phyloP scores from a whole-genome alignment of 1,139 yeast species.

The Kluyveromyces sp. region DNA sequence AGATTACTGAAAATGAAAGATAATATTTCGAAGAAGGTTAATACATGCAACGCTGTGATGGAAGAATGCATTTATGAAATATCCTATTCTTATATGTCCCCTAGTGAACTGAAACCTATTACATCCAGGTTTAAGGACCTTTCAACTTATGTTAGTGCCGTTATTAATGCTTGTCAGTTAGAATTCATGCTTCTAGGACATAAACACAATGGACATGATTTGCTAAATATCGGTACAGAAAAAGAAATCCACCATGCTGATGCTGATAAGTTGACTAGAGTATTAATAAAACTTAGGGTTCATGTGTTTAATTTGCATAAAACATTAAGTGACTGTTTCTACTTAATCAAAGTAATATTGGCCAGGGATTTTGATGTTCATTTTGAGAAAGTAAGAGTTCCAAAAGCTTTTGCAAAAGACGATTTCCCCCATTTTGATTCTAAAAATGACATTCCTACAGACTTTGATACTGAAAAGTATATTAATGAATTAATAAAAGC shows the following conservation, averaged over 20 bases:
- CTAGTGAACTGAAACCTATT: slow-evolving; percentile 34
- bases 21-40: slow-evolving; percentile 30
- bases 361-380: slow-evolving; percentile 38
- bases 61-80: slow-evolving; percentile 42
- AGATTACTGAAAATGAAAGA: slow-evolving; percentile 28
- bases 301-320: slow-evolving; percentile 32
- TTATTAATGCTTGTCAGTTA: slow-evolving; percentile 42
- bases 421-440: slow-evolving; percentile 10
- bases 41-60: slow-evolving; percentile 34
- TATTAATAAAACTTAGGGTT: slow-evolving; percentile 28
- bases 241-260: slow-evolving; percentile 34
- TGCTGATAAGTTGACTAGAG: slow-evolving; percentile 28
- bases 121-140: slow-evolving; percentile 31
- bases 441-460: slow-evolving; percentile 16
- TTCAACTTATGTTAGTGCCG: slow-evolving; percentile 34
- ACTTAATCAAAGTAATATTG: slow-evolving; percentile 29
- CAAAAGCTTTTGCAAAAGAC: slow-evolving; percentile 15
- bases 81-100: slow-evolving; percentile 40
- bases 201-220: slow-evolving; percentile 9
- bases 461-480: slow-evolving; percentile 26
- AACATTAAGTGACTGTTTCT: slow-evolving; percentile 30
- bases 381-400: slow-evolving; percentile 13
- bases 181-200: slow-evolving; percentile 34
- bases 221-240: slow-evolving; percentile 14
- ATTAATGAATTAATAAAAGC: slow-evolving; percentile 27